These are phyloP conservation scores for Prunus yedoensis DNA, from an alignment of 331 rosid genomes.

Conservation along the genomic window DNA sequence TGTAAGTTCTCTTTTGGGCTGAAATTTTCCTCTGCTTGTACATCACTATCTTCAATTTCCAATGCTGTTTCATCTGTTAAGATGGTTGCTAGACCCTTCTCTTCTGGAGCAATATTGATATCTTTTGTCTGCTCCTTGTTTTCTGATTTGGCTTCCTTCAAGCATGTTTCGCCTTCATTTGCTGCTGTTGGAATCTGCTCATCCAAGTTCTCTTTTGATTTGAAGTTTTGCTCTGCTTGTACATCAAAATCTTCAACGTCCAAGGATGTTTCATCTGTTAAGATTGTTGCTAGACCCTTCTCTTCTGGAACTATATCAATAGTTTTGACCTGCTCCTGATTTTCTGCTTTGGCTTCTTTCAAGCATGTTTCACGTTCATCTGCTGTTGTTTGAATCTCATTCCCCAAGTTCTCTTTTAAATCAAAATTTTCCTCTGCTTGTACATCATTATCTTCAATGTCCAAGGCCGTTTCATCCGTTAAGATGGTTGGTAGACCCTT, in stretches of 20 bases:
- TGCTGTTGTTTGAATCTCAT: conserved; percentile 2
- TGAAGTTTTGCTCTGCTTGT: not conserved
- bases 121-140: conserved; percentile 1
- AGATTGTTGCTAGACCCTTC: not conserved
- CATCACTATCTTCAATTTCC: conserved; percentile 1
- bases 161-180: conserved; percentile 7
- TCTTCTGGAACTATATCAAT: not conserved
- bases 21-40: conserved; percentile 6
- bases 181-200: conserved; percentile 1
- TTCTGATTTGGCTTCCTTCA: conserved; percentile 13
- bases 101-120: conserved; percentile 8
- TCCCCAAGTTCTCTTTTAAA: conserved; percentile 7
- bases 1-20: conserved; percentile 1
- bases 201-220: not conserved
- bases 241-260: conserved; percentile 11
- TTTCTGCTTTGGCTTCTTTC: conserved; percentile 20
- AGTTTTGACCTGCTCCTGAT: not conserved
- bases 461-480: not conserved
- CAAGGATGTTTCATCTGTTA: not conserved
- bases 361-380: conserved; percentile 14
- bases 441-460: not conserved
- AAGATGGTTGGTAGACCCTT: not conserved
- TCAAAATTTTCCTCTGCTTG: not conserved
- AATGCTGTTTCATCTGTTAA: not conserved
- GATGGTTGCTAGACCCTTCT: conserved; percentile 4